Conservation (phyloP, 2,329 filamentous ascomycete species). For the Tolypocladium album region DNA sequence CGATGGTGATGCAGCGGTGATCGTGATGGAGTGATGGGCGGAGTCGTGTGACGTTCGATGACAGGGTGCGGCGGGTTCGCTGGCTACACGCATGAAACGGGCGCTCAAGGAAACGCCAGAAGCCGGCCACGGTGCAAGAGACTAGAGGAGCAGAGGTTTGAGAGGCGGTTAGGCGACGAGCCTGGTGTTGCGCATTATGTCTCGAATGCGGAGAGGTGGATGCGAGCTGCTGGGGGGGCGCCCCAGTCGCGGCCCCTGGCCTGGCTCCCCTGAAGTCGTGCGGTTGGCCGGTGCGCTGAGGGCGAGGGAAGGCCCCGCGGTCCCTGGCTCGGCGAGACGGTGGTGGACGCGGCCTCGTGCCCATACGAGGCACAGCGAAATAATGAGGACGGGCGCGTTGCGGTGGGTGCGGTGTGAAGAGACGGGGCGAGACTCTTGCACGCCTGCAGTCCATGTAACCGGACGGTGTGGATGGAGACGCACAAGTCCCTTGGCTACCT, state of each 20-base stretch:
- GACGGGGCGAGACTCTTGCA: neutral
- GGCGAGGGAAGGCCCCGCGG: neutral
- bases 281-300: neutral
- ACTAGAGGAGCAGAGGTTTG: slow-evolving; percentile 7
- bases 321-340: neutral
- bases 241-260: neutral
- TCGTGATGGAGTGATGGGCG: neutral
- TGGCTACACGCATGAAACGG: slow-evolving; percentile 1
- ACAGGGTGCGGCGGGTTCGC: neutral
- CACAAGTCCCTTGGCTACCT: neutral
- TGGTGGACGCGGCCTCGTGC: neutral
- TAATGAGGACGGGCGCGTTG: neutral
- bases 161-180: slow-evolving; percentile 12
- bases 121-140: neutral
- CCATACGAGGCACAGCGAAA: neutral
- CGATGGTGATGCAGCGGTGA: neutral
- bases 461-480: neutral
- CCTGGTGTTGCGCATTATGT: slow-evolving; percentile 19
- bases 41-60: neutral
- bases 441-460: neutral
- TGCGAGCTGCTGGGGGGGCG: slow-evolving; percentile 10
- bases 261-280: neutral
- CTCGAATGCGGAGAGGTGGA: slow-evolving; percentile 18
- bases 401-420: neutral
- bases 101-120: neutral